phyloP scores from a whole-genome alignment of 345 rosid genomes.

The Bruguiera gymnorhiza region DNA sequence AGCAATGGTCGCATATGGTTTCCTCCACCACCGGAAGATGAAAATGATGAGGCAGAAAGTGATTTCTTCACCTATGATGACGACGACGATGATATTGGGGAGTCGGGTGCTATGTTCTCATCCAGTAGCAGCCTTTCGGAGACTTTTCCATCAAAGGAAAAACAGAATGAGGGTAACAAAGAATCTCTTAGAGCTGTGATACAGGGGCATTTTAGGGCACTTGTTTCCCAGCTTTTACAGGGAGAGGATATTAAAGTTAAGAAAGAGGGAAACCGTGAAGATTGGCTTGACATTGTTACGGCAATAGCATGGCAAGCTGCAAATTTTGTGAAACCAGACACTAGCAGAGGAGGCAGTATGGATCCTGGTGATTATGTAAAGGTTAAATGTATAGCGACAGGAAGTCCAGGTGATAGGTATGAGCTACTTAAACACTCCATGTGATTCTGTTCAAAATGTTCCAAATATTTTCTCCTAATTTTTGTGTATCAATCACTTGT shows the following conservation, averaged over 20 bases:
- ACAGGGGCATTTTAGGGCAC: constrained; percentile 93
- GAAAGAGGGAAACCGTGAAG: constrained; percentile 48
- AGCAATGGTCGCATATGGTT: constrained; percentile 80
- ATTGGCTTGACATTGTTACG: constrained; percentile 86
- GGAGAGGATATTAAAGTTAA: constrained; percentile 59
- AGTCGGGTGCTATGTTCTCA: constrained; percentile 65
- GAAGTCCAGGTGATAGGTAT: constrained; percentile 85
- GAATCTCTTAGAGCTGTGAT: constrained; percentile 73
- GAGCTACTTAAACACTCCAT: constrained; percentile 3
- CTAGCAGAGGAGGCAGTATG: constrained; percentile 98
- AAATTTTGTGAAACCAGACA: constrained; percentile 88
- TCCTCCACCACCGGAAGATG: constrained; percentile 90
- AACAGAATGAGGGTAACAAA: constrained; percentile 56
- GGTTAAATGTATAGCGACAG: constrained; percentile 89
- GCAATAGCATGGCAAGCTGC: constrained; percentile 94
- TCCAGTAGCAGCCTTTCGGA: constrained; percentile 74
- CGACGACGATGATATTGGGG: constrained; percentile 83
- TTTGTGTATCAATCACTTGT: constrained; percentile 13
- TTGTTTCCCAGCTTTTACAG: constrained; percentile 79
- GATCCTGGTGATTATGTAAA: constrained; percentile 94
- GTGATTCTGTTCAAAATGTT: background rate
- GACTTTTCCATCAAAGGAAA: constrained; percentile 59
- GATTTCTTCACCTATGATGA: constrained; percentile 73
- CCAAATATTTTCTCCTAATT: background rate
- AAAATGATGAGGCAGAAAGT: constrained; percentile 71